A percentile compares a stretch with the other conserved stretches of the same genome.
These are phyloP conservation scores for Panicum hallii DNA, from an alignment of 202 grass and related monocot genomes.

Conservation along the genomic window DNA sequence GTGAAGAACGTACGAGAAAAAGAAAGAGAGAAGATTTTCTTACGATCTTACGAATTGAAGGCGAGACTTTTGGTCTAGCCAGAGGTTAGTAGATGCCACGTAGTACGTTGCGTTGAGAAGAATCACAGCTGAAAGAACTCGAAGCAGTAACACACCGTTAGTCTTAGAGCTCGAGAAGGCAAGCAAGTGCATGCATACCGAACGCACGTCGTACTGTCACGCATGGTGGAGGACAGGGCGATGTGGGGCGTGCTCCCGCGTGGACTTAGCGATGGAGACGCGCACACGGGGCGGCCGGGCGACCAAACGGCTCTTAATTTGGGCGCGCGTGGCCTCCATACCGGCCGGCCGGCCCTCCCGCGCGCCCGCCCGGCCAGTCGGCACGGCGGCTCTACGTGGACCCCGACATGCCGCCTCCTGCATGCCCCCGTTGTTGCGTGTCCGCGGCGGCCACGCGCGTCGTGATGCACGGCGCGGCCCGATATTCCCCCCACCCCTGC, in stretches of 20 bases:
- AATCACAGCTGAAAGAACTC: background rate
- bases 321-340: slow-evolving; percentile 35
- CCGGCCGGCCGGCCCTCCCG: slow-evolving; percentile 19
- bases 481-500: background rate
- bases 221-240: slow-evolving; percentile 39
- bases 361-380: background rate
- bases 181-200: background rate
- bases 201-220: slow-evolving; percentile 38
- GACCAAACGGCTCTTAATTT: slow-evolving; percentile 23
- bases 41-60: background rate
- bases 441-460: background rate
- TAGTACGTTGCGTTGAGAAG: background rate
- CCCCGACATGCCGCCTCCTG: background rate
- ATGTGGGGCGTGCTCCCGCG: slow-evolving; percentile 36
- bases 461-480: background rate
- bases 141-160: background rate
- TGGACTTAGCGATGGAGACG: background rate
- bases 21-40: background rate
- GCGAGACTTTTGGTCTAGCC: background rate
- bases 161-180: too few relatives aligned
- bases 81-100: slow-evolving; percentile 25
- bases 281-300: background rate
- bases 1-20: background rate
- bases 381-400: background rate
- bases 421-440: background rate